Evolutionary conservation across 2,329 filamentous ascomycete species (phyloP).

Genomic region (Chalara sp.): DNA sequence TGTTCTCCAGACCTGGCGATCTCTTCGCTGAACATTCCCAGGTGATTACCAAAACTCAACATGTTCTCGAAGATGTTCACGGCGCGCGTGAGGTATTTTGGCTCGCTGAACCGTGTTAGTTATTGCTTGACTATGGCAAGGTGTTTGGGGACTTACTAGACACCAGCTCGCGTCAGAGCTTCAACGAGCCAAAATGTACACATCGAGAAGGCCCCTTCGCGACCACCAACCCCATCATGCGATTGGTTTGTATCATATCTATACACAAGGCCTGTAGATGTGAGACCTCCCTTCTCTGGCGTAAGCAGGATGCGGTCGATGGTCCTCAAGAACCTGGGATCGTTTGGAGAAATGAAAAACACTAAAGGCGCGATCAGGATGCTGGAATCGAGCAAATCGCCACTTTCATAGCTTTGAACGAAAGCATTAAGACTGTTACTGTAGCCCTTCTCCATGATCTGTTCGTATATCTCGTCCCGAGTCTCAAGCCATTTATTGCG

Average conservation of each 20-base stretch:
- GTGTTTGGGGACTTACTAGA: constrained; percentile 31
- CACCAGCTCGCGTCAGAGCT: constrained; percentile 62
- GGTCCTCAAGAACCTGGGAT: constrained; percentile 67
- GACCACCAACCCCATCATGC: constrained; percentile 67
- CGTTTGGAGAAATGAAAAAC: constrained; percentile 73
- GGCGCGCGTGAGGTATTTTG: constrained; percentile 54
- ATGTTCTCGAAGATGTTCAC: constrained; percentile 73
- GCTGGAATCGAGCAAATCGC: constrained; percentile 64
- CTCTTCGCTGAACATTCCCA: constrained; percentile 75
- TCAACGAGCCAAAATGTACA: constrained; percentile 81
- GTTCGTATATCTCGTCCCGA: constrained; percentile 64
- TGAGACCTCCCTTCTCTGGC: constrained; percentile 69
- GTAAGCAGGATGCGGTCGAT: constrained; percentile 65
- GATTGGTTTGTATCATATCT: constrained; percentile 64
- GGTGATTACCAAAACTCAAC: constrained; percentile 68
- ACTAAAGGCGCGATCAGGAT: constrained; percentile 72
- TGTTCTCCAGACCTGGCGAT: constrained; percentile 70
- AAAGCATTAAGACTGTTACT: constrained; percentile 64
- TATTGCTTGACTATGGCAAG: too few relatives aligned
- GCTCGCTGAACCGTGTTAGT: constrained; percentile 32
- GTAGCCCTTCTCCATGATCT: constrained; percentile 72
- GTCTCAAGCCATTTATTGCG: constrained; percentile 58
- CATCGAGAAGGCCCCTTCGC: constrained; percentile 74
- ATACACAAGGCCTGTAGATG: constrained; percentile 68
- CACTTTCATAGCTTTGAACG: constrained; percentile 69